Evolutionary conservation across 306 rosid species (phyloP).

Genomic region (Prunus kanzakura): DNA sequence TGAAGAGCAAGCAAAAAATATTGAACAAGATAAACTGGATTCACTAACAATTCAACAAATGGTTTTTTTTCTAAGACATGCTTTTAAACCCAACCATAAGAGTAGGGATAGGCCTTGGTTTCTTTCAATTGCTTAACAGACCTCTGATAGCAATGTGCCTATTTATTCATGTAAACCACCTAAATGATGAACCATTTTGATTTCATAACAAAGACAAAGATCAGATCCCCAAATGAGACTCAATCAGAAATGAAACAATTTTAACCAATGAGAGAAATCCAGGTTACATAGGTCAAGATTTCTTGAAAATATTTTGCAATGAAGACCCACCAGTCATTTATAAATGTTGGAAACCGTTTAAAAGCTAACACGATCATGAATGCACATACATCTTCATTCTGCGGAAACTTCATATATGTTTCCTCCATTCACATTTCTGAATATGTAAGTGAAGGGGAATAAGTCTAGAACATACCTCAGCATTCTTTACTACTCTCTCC

Average conservation of each 20-base stretch:
- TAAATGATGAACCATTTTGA: not conserved
- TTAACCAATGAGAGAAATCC: not conserved
- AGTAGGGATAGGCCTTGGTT: no score
- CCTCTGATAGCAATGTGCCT: no score
- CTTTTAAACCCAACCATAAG: no score
- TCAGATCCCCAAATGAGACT: not conserved
- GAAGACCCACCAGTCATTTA: not conserved
- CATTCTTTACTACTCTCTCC: conserved; percentile 75
- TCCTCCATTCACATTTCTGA: not conserved
- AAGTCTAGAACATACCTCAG: conserved; percentile 62
- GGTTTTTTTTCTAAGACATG: not conserved
- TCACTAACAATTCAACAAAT: not conserved
- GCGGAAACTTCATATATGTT: not conserved
- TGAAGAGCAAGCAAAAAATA: conserved; percentile 23
- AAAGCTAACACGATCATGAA: not conserved
- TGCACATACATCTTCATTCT: not conserved
- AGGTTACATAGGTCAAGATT: not conserved
- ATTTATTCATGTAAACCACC: not conserved
- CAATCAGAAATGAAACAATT: not conserved
- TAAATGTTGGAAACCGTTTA: not conserved
- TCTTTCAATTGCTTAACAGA: no score
- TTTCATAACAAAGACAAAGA: not conserved
- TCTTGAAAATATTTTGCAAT: not conserved
- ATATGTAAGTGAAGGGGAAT: not conserved
- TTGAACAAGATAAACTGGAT: not conserved